Evolutionary conservation across 2,329 filamentous ascomycete genomes (phyloP), one percentile per base, ranked within the genome.

Genomic region (Teratosphaeria viscida): DNA sequence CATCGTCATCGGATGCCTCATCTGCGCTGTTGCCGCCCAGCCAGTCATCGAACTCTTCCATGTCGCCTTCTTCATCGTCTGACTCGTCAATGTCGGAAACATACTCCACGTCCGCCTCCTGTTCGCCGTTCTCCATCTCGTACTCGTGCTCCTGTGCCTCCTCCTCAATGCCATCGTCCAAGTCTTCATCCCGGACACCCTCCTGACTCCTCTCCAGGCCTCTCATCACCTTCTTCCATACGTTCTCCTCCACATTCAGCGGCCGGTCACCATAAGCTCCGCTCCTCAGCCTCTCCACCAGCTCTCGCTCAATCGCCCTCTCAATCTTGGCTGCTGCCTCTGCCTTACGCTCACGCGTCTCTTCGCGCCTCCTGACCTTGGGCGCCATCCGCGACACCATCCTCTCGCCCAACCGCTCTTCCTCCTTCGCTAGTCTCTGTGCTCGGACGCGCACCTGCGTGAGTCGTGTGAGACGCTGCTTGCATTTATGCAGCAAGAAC

Each of bases 1-100:
- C 77, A 37, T 83, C 82, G 6, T 80, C 81, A 12, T 85, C 83
- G 23, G 81, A 81, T 5, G 81, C 81, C 4, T 76, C 77, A 35
- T 76, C 76, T 43, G 74, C 79, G 61, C 81, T 83, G 60, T 82
- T 88, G 62, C 85, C 90, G 67, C 87, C 91, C 56, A 96, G 80
- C 92, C 92, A 97, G 71, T 97, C 92, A 74, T 97, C 89, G 56
- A 97, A 83, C 70, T 97, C 92, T 74, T 96, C 90, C 57, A 97
- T 82, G 70, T 83, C 82, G 59, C 79, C 75, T 53, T 90, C 89
- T 60, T 90, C 88, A 62, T 92, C 89, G 65, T 88, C 88, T 71
- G 74, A 76, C 64, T 79, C 77, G 54, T 92, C 92, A 59, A 95
- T 77, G 73, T 96, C 94, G 70, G 89, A 92, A 60, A 97, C 90